A percentile compares a stretch with the other conserved stretches of the same genome.
Conservation (phyloP, 1,139 yeast genomes). For the Yamadazyma atmosphaerica region DNA sequence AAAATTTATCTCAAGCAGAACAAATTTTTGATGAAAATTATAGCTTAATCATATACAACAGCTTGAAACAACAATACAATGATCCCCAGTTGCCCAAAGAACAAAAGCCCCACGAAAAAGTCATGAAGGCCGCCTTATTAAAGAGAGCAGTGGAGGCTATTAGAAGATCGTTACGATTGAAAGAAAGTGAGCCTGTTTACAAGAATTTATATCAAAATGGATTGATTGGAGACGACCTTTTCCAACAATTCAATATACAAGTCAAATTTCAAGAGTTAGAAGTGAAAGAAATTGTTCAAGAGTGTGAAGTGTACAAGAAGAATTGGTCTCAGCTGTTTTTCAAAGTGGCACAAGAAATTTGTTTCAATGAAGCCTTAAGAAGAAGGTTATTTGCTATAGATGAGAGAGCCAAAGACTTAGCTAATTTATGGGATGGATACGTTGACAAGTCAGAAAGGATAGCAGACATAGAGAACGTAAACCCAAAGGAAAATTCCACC, state of each 20-base stretch:
- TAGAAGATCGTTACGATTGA: slow-evolving; percentile 65
- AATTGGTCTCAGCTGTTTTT: slow-evolving; percentile 83
- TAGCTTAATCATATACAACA: slow-evolving; percentile 62
- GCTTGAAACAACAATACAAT: slow-evolving; percentile 48
- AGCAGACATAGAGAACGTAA: not conserved
- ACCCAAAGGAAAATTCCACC: not conserved
- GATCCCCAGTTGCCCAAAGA: slow-evolving; percentile 43
- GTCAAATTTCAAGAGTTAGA: slow-evolving; percentile 79
- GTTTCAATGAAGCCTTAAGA: slow-evolving; percentile 88
- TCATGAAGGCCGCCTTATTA: slow-evolving; percentile 80
- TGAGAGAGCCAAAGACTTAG: slow-evolving; percentile 48
- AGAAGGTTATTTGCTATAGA: slow-evolving; percentile 72
- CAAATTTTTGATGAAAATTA: slow-evolving; percentile 74
- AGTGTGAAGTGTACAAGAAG: slow-evolving; percentile 69
- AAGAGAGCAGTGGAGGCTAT: slow-evolving; percentile 74
- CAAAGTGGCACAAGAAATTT: slow-evolving; percentile 82
- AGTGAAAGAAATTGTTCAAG: slow-evolving; percentile 72
- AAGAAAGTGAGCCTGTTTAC: slow-evolving; percentile 70
- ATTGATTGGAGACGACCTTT: slow-evolving; percentile 85
- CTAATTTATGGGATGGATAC: slow-evolving; percentile 50
- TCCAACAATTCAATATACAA: slow-evolving; percentile 77
- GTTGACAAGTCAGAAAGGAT: slow-evolving; percentile 22
- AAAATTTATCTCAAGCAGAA: slow-evolving; percentile 53
- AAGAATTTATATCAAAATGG: slow-evolving; percentile 80
- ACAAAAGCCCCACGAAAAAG: slow-evolving; percentile 71